Conservation (phyloP, 176 grass and related monocot genomes). For the Oryza rufipogon region DNA sequence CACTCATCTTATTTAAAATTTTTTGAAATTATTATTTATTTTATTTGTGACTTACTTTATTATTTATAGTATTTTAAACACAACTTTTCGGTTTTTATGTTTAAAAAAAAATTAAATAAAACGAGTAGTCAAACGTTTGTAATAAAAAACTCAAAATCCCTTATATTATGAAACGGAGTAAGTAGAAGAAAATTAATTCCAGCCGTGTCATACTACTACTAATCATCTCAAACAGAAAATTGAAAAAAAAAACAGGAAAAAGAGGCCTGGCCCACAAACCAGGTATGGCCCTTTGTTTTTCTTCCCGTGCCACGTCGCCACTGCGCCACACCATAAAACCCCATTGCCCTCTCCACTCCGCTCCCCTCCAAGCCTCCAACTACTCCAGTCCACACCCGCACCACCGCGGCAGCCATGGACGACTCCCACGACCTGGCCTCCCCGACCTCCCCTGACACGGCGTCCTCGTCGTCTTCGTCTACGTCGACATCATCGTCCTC, state of each 20-base stretch:
- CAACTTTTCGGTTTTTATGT: too few species aligned
- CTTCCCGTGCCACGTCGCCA: conserved; percentile 27
- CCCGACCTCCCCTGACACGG: background rate
- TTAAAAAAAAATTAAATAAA: too few species aligned
- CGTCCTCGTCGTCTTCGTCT: background rate
- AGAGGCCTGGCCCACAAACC: background rate
- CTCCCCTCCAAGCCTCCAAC: background rate
- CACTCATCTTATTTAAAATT: too few species aligned
- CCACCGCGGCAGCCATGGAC: conserved; percentile 15
- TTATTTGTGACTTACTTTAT: too few species aligned
- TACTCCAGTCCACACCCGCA: conserved; percentile 8
- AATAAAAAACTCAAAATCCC: too few species aligned
- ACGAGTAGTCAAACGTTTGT: too few species aligned
- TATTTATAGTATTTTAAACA: too few species aligned
- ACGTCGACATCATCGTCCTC: background rate
- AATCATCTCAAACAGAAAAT: background rate
- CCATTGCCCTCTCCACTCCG: conserved; percentile 5
- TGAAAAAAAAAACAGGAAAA: too few species aligned
- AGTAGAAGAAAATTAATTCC: conserved; percentile 3
- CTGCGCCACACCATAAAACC: conserved; percentile 39
- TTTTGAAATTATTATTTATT: too few species aligned
- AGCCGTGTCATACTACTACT: background rate
- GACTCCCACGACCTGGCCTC: conserved; percentile 18
- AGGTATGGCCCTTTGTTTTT: background rate
- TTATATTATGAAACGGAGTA: too few species aligned